Evolutionary conservation across 2,329 filamentous ascomycete species (phyloP).

Genomic region (Xylaria sp.): DNA sequence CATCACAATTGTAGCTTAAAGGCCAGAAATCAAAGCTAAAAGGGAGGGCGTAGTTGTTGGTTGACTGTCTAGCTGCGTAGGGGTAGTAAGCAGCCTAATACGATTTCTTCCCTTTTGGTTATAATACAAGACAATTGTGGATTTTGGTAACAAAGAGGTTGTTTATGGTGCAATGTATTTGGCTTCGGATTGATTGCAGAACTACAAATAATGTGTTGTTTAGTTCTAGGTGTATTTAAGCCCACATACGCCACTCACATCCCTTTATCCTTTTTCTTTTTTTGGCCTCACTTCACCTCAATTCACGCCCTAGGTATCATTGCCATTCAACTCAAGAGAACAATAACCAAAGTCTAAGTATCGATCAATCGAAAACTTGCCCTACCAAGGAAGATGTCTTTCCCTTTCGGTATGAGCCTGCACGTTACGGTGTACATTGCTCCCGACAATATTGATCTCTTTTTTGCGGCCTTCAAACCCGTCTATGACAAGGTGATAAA

Average conservation of each 20-base stretch:
- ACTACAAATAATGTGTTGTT: background rate
- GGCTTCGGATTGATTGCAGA: background rate
- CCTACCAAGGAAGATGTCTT: slow-evolving; percentile 5
- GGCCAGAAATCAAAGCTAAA: no score
- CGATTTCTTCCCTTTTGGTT: no score
- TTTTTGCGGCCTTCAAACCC: slow-evolving; percentile 41
- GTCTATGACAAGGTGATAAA: slow-evolving; percentile 46
- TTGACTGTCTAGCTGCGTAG: no score
- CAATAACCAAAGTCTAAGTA: background rate
- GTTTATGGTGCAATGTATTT: background rate
- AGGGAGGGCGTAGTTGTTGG: no score
- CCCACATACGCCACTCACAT: background rate
- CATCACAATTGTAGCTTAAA: no score
- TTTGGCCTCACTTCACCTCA: background rate
- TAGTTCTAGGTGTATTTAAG: slow-evolving; percentile 6
- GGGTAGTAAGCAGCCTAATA: no score
- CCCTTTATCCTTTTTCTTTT: no score
- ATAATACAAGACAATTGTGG: no score
- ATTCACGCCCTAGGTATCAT: background rate
- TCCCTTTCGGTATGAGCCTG: slow-evolving; percentile 28
- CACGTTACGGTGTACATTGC: slow-evolving; percentile 35
- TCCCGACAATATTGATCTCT: slow-evolving; percentile 31
- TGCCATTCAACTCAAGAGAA: background rate
- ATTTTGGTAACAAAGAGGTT: no score
- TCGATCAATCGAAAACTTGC: background rate